Conservation (phyloP, 176 grass and related monocot genomes). For the Carex scoparia region DNA sequence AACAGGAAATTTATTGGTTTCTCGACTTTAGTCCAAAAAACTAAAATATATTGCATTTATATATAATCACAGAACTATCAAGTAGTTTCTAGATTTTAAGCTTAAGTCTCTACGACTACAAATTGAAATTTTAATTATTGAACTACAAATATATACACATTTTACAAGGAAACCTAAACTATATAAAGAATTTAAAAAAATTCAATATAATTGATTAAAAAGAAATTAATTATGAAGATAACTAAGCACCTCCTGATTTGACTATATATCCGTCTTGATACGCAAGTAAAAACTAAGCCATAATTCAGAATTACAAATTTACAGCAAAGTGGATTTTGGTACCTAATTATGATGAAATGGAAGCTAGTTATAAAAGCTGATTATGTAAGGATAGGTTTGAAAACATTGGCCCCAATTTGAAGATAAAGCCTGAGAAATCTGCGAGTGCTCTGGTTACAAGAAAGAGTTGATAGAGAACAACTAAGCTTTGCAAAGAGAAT, state of each 20-base stretch:
- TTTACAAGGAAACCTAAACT: too few relatives aligned
- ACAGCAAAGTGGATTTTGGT: neutral
- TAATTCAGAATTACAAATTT: neutral
- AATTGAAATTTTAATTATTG: too few relatives aligned
- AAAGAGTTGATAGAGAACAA: conserved; percentile 8
- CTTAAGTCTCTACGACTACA: too few relatives aligned
- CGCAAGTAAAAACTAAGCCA: neutral
- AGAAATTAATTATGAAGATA: too few relatives aligned
- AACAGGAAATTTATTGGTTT: neutral
- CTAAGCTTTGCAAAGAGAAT: conserved; percentile 15
- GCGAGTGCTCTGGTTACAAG: conserved; percentile 12
- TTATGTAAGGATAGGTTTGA: neutral
- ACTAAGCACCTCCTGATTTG: too few relatives aligned
- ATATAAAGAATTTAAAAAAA: too few relatives aligned
- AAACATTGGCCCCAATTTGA: neutral
- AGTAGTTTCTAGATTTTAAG: too few relatives aligned
- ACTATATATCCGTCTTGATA: too few relatives aligned
- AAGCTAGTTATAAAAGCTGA: conserved; percentile 5
- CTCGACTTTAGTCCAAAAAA: neutral
- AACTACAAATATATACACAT: too few relatives aligned
- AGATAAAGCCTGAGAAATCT: conserved; percentile 11
- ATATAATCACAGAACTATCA: neutral
- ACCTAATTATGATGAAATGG: neutral
- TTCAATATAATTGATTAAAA: too few relatives aligned
- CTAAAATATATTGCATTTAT: neutral